Base-by-base conservation (phyloP, 1,139 yeast species). In the Geotrichum phurueaensis region DNA sequence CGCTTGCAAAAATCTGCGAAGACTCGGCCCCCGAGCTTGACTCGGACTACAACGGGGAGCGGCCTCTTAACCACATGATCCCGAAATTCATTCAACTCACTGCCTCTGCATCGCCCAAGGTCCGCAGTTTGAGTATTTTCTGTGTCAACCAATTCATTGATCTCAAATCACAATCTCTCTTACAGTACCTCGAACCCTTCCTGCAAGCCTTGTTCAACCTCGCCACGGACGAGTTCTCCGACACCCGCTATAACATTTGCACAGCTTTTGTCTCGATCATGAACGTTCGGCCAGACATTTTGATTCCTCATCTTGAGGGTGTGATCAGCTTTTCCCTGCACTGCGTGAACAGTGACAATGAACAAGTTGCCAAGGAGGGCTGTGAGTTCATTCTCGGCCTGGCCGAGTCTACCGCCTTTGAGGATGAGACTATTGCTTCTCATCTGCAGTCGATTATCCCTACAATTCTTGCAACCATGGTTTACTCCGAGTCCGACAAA, bases 301-400 rank as follows among this genome's bases (percentile, higher is more conserved):
- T 94, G 55, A 75, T 81, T 57, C 91, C 94, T 12, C 96, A 92
- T 71, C 74, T 94, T 62, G 85, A 82, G 62, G 98, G 98, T 3
- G 91, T 94, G 20, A 82, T 94, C 57, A 84, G 86, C 67, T 94
- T 89, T 76, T 85, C 94, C 70, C 75, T 90, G 61, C 97, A 91
- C 73, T 82, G 92, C 64, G 85, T 94, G 77, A 82, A 82, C 64
- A 84, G 81, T 65, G 75, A 76, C 12, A 51, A 51, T 51, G 95
- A 88, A 65, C 85, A 81, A 60, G 96, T 91, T 51, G 88, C 96
- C 0, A 78, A 90, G 58, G 97, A 92, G 72, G 98, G 96, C 3
- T 90, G 97, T 73, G 99, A 95, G 75, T 91, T 94, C 68, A 77
- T 95, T 65, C 80, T 94, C 59, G 85, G 89, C 1, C 79, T 94